phyloP scores from a whole-genome alignment of 768 basidiomycete genomes.

The Hypholoma sublateritium region DNA sequence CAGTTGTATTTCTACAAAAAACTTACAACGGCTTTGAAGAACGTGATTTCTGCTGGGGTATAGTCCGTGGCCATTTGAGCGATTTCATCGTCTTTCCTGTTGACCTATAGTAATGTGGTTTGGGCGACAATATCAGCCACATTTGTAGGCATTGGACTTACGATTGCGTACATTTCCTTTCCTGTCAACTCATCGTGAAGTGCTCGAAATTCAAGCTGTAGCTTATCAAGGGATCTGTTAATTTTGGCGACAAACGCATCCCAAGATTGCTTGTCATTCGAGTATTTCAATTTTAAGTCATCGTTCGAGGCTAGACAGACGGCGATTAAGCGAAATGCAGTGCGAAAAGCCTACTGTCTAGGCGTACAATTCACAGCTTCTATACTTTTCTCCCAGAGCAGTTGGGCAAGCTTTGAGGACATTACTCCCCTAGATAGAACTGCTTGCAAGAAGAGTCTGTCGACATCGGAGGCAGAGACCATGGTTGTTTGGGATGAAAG shows the following conservation, averaged over 20 bases:
- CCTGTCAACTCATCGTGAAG: conserved; percentile 66
- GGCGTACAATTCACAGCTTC: conserved; percentile 63
- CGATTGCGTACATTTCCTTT: conserved; percentile 65
- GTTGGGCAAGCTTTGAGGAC: conserved; percentile 61
- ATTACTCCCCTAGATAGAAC: conserved; percentile 70
- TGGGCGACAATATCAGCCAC: too few relatives aligned
- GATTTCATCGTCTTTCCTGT: conserved; percentile 76
- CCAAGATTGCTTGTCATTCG: conserved; percentile 50
- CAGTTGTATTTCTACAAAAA: background rate
- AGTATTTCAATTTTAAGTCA: conserved; percentile 43
- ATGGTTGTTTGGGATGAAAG: conserved; percentile 14
- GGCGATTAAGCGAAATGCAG: conserved; percentile 6
- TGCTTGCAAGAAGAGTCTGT: conserved; percentile 77
- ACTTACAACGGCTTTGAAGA: conserved; percentile 80
- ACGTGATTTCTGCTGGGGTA: conserved; percentile 72
- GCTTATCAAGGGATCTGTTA: conserved; percentile 61
- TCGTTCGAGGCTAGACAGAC: conserved; percentile 49
- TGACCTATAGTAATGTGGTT: conserved; percentile 52
- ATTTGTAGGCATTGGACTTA: conserved; percentile 33
- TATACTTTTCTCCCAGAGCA: conserved; percentile 67
- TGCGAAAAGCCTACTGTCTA: background rate
- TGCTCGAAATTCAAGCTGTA: conserved; percentile 73
- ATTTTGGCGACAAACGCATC: conserved; percentile 56
- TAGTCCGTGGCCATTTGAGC: conserved; percentile 88
- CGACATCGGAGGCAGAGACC: conserved; percentile 56